Evolutionary conservation across 2,329 filamentous ascomycete genomes (phyloP), one percentile per base, ranked within the genome.

Genomic region (Calonectria hongkongensis): DNA sequence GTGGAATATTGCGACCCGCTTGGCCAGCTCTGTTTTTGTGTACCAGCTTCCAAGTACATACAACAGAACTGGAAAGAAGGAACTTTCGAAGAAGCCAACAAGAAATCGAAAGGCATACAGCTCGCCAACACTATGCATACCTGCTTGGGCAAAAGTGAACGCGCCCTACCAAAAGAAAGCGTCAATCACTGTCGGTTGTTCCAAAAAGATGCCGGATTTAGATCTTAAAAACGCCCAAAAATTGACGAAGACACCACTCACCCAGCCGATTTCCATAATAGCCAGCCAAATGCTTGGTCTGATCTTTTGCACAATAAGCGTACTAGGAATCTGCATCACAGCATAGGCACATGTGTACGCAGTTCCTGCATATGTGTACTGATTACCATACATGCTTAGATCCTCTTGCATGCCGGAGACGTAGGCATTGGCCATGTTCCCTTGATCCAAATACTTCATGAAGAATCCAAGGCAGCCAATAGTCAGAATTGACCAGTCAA

Each of bases 381-480:
- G 21, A 12, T 66, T 66, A 2, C 64, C 64, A 9, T 66, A 54
- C n/a, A 85, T 80, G 2, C 64, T 68, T 9, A 83, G 68, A 58
- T 83, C 82, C 64, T 82, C 79, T 27, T 84, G 82, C 84, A 85
- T 85, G 1, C 84, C 84, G 0, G 81, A 83, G 9, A 85, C 83
- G 48, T 85, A 85, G 9, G 84, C 84, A 9, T 74, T 81, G 65
- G 78, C 82, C 79, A 81, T 82, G 51, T 83, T 83, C 5, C 79
- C 79, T 69, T 84, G 83, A 66, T 86, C 84, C 27, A 83, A 75
- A 70, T 67, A 50, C n/a, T 70, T 70, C 66, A 73, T 69, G 7
- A 69, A 73, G 25, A 66, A 66, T 1, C 66, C 71, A 10, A 70
- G 28, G 3, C 58, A 70, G 16, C 58, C 71, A 33, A 69, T 66